Base-by-base conservation (phyloP, 2,329 filamentous ascomycete species). In the Aspergillus bombycis region DNA sequence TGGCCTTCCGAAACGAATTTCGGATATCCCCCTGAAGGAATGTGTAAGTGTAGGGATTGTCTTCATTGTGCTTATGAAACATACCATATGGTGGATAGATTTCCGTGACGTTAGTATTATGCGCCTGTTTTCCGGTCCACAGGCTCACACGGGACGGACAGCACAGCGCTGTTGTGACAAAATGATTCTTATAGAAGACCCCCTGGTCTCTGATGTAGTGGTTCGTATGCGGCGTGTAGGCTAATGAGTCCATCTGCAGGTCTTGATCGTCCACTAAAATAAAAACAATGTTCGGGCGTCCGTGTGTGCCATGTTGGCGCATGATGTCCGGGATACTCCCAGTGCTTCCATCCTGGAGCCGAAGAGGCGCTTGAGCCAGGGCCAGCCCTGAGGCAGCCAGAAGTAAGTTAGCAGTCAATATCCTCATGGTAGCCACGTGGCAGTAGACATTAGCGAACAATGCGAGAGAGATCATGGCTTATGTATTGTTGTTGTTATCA, bases 261-360 rank as follows among this genome's bases (percentile, higher is more conserved):
- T 90, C 88, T 68, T 90, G 88, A 66, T 91, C 88, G 66, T 91
- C 88, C 0, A 86, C 88, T 52, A 90, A 76, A 64, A 90, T 86
- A 71, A 90, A 88, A 34, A 91, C 77, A 54, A 90, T 85, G 65
- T 90, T 90, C 0, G 82, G 78, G 16, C 64, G 68, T 4, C 26
- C 28, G 14, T 53, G 19, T 0, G 12, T 53, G 26, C 0, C 45
- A 48, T 19, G 8, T 0, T 28, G 12, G 2, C 28, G 16, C 3
- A 10, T 2, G 6, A 34, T n/a, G 1, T 53, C 28, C 3, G 26
- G 26, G 28, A 36, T 16, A 16, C 8, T 36, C 34, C 34, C 34
- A 36, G 5, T 7, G 10, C 7, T 34, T 19, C 50, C 19, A 32
- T 53, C 50, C 14, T 53, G 50, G 2, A 53, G 19, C 5, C 1